phyloP scores from a whole-genome alignment of 2,329 filamentous ascomycete species.

The Biscogniauxia mediterranea region DNA sequence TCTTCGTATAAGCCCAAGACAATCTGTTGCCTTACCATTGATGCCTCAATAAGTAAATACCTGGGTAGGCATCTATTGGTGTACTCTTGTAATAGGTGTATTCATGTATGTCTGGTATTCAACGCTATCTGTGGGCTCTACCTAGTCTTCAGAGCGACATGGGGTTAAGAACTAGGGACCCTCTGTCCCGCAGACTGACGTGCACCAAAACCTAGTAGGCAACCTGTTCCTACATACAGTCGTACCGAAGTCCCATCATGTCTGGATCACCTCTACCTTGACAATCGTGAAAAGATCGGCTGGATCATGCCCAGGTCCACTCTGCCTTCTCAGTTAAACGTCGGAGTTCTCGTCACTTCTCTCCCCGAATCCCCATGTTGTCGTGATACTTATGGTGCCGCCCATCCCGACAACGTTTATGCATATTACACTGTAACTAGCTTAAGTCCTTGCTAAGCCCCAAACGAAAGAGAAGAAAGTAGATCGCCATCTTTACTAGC shows the following conservation, averaged over 20 bases:
- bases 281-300: neutral
- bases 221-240: too few species aligned
- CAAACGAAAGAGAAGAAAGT: neutral
- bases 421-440: neutral
- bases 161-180: neutral
- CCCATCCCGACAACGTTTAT: too few species aligned
- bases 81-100: too few species aligned
- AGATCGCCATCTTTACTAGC: neutral
- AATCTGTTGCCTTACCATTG: neutral
- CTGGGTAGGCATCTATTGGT: too few species aligned
- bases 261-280: neutral
- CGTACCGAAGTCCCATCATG: neutral
- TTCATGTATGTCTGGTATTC: too few species aligned
- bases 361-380: neutral
- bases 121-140: neutral
- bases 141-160: neutral
- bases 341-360: neutral
- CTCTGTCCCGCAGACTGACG: neutral
- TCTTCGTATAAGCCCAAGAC: neutral
- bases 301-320: neutral
- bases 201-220: neutral
- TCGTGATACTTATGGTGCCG: neutral
- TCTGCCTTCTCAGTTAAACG: too few species aligned
- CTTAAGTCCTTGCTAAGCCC: neutral
- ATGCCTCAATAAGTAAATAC: too few species aligned